Evolutionary conservation across 371 early-diverging fungal species (phyloP), one percentile per base, ranked within the genome.

Genomic region (Nematocida sp.): DNA sequence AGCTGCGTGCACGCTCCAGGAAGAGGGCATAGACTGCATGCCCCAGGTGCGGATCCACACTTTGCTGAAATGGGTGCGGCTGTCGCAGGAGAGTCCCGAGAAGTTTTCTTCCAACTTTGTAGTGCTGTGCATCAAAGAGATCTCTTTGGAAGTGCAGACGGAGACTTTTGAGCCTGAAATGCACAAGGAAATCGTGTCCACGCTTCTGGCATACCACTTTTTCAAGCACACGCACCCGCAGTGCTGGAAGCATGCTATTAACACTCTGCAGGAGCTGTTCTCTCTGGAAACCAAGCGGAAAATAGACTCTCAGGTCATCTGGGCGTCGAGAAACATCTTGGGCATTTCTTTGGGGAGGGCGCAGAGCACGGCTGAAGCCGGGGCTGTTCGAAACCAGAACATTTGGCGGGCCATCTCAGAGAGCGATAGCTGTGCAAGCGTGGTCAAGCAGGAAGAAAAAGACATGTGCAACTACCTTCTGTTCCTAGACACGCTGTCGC

Each of bases 51-150:
- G 21, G 23, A 34, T 70, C 7, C 15, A 48, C 0, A 41, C 52
- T 31, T 38, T 60, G 1, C 51, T 70, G 11, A 43, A 38, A 37
- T 70, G 74, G 74, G 11, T 70, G 25, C 5, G 29, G n/a, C 43
- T 60, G 32, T 32, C 57, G 29, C 34, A 43, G 21, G 29, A 2
- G 27, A 15, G n/a, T 36, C 3, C 40, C 11, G 31, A 31, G 4
- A 13, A 15, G 11, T 7, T 70, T 7, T 60, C 60, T 23, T 13
- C 19, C 2, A 38, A 56, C 38, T 70, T 70, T 46, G 23, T 62
- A 29, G 25, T 46, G 21, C 38, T 23, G 4, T 60, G 51, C 48
- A 70, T 70, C 15, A 29, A 23, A 11, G 2, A 4, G 2, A 2
- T 70, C 17, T 37, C 38, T 21, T 11, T 25, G 4, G 48, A 57